Evolutionary conservation across 441 rosid species (phyloP).

Genomic region (Jatropha podagrica): DNA sequence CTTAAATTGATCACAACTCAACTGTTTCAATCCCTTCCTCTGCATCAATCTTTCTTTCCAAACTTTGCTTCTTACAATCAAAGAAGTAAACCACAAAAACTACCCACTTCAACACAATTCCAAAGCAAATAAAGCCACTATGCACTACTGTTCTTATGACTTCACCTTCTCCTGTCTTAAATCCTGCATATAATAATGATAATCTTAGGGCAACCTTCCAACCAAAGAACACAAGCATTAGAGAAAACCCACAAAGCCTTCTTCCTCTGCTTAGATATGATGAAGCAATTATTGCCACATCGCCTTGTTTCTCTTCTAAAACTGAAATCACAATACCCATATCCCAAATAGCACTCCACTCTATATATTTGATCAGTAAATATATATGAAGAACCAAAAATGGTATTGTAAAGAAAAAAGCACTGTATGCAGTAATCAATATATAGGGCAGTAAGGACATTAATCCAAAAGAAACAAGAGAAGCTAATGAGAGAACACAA

Average conservation of each 20-base stretch:
- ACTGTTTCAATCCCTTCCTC: background rate
- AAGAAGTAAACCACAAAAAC: slow-evolving; percentile 17
- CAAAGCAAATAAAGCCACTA: slow-evolving; percentile 15
- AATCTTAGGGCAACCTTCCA: slow-evolving; percentile 18
- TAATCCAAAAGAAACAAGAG: slow-evolving; percentile 19
- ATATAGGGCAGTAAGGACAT: background rate
- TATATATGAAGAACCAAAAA: slow-evolving; percentile 9
- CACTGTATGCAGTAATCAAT: no score
- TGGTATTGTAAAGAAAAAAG: background rate
- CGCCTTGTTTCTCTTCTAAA: slow-evolving; percentile 36
- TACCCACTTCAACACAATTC: slow-evolving; percentile 21
- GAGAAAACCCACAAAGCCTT: slow-evolving; percentile 15
- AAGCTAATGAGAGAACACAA: slow-evolving; percentile 25
- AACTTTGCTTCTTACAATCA: slow-evolving; percentile 20
- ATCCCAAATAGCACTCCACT: slow-evolving; percentile 41
- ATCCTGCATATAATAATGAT: background rate
- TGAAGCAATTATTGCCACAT: slow-evolving; percentile 26
- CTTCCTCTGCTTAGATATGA: slow-evolving; percentile 27
- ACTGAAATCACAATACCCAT: slow-evolving; percentile 34
- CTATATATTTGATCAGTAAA: slow-evolving; percentile 21
- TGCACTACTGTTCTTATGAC: background rate
- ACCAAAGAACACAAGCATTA: slow-evolving; percentile 8
- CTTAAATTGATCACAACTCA: background rate
- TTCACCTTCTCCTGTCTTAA: slow-evolving; percentile 9
- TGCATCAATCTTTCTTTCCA: slow-evolving; percentile 8